These are phyloP conservation scores for Graphilbum sp. DNA, from an alignment of 2,329 filamentous ascomycete genomes.

Conservation along the genomic window DNA sequence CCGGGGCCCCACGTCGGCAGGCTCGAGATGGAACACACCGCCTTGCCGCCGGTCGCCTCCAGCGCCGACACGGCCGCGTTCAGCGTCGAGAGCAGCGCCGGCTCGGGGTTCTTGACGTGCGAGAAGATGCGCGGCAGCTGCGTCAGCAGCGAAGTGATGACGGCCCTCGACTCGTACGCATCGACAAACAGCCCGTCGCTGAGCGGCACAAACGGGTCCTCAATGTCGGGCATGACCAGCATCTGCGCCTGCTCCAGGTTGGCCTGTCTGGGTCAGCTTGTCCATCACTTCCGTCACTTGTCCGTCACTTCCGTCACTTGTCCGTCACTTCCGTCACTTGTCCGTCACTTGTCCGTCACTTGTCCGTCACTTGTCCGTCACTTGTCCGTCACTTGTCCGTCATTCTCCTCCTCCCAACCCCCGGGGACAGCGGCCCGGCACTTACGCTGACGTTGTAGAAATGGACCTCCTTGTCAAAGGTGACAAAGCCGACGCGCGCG, in stretches of 20 bases:
- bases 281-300: no score
- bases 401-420: no score
- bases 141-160: slow-evolving; percentile 76
- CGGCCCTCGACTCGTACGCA: slow-evolving; percentile 68
- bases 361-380: no score
- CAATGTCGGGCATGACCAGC: slow-evolving; percentile 95
- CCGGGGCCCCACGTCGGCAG: slow-evolving; percentile 87
- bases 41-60: slow-evolving; percentile 76
- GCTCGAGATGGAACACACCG: slow-evolving; percentile 74
- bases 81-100: slow-evolving; percentile 68
- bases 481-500: slow-evolving; percentile 84
- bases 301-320: no score
- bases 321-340: no score
- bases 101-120: slow-evolving; percentile 76
- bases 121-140: slow-evolving; percentile 77
- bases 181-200: slow-evolving; percentile 90
- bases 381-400: no score
- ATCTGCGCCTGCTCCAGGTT: slow-evolving; percentile 80
- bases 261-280: no score
- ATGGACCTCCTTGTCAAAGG: slow-evolving; percentile 91
- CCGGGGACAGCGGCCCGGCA: no score
- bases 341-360: no score
- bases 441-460: slow-evolving; percentile 88
- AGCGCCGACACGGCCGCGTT: slow-evolving; percentile 74
- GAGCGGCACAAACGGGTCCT: slow-evolving; percentile 88